Base-by-base conservation (phyloP, 352 stramenopile species). In the Plasmopara viticola region DNA sequence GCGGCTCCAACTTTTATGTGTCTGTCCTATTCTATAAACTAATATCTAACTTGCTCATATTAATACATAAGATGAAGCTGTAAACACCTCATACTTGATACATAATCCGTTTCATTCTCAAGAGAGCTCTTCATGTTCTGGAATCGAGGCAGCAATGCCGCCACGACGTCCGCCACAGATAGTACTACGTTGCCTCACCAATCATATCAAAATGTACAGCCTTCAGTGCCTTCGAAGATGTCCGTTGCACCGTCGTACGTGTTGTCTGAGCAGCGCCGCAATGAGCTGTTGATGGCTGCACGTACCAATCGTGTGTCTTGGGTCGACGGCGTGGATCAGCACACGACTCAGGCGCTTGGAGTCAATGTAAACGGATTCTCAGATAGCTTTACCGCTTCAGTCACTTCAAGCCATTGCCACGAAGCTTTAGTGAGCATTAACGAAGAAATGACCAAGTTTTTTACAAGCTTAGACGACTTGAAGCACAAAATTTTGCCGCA, bases 211-310 rank as follows among this genome's bases (percentile, higher is more conserved):
- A 44, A 66, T n/a, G 33, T 2, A 0, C 7, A 57, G 14, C 51
- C 46, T 13, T 6, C 44, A 29, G 52, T 29, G 31, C 4, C 40
- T 52, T 7, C 49, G 54, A 39, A 45, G 9, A 43, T 63, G 56
- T 51, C 52, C 6, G 8, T 44, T 34, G 18, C 56, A 49, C 60
- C 66, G 39, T 75, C 74, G 9, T 84, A 78, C 49, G 52, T 77
- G 6, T 68, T 93, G 14, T 86, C 79, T 12, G 79, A 89, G 47
- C 64, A 88, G 58, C 69, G 82, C 18, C 74, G 82, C n/a, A 65
- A 62, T 28, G 74, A 93, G 56, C 66, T 93, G 37, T 62, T 93
- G n/a, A 49, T 76, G 35, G 73, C 78, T n/a, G 82, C 82, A 28
- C 73, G 82, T 14, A 71, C 67, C 10, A 90, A 74, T 39, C 73